These are phyloP conservation scores for Fusarium caatingaense DNA, from an alignment of 2,329 filamentous ascomycete species.

Conservation along the genomic window DNA sequence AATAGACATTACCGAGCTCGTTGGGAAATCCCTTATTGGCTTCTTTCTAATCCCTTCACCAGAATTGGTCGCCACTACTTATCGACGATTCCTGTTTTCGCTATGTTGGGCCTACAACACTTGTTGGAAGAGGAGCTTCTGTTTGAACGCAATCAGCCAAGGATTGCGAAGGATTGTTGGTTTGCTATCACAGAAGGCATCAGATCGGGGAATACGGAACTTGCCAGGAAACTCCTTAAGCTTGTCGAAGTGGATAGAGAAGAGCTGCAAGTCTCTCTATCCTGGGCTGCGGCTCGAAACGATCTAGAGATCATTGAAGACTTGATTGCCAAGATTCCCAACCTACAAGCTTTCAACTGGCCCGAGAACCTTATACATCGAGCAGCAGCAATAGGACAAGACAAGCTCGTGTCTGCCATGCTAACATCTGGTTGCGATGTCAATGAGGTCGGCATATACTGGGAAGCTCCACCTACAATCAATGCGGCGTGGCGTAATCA, in stretches of 20 bases:
- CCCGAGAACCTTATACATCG: not conserved
- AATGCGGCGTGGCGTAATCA: not conserved
- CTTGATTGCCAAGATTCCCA: not conserved
- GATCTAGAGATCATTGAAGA: not conserved
- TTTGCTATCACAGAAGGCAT: not conserved
- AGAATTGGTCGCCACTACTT: not conserved
- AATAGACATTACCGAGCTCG: not conserved
- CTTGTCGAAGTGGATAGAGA: not conserved
- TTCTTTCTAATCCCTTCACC: not conserved
- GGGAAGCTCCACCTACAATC: not conserved
- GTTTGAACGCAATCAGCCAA: not conserved
- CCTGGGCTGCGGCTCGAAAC: not conserved
- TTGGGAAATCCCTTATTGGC: conserved; percentile 1
- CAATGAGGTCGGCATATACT: not conserved
- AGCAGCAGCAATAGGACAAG: not conserved
- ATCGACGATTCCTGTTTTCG: not conserved
- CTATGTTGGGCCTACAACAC: not conserved
- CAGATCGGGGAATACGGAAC: not conserved
- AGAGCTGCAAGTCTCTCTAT: not conserved
- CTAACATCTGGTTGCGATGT: not conserved
- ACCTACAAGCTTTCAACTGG: not conserved
- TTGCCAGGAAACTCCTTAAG: not conserved
- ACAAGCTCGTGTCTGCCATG: not conserved
- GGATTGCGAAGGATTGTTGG: not conserved
- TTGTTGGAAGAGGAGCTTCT: not conserved